Percentiles rank a stretch among this genome's conserved stretches.
phyloP scores from a whole-genome alignment of 495 filamentous ascomycete genomes.

The Oidiodendron maius region DNA sequence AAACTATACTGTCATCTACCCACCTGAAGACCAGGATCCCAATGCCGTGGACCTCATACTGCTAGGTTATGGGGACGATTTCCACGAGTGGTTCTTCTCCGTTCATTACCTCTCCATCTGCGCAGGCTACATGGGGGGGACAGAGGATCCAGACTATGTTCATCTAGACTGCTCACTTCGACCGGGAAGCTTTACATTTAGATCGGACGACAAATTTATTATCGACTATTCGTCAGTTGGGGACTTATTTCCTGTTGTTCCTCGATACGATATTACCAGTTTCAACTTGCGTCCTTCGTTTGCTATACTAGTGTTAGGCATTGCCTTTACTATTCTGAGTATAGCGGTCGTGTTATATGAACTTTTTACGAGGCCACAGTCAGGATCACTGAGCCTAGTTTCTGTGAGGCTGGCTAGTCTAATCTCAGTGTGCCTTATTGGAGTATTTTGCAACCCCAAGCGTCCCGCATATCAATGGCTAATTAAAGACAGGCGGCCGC shows the following conservation, averaged over 20 bases:
- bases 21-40: not conserved
- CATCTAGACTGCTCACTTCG: not conserved
- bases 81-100: not conserved
- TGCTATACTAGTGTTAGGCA: not conserved
- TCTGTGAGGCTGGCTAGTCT: too few species aligned
- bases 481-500: not conserved
- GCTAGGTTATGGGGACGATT: not conserved
- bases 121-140: not conserved
- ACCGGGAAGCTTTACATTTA: not conserved
- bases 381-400: not conserved
- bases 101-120: not conserved
- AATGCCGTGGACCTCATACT: too few species aligned
- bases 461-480: not conserved
- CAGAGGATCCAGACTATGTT: not conserved
- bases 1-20: not conserved
- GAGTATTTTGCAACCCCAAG: not conserved
- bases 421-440: not conserved
- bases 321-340: not conserved
- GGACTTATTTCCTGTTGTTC: not conserved
- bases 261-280: not conserved
- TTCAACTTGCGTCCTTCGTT: not conserved
- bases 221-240: not conserved
- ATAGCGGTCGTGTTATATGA: not conserved
- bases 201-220: not conserved
- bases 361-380: not conserved